Evolutionary conservation across 345 rosid genomes (phyloP), one percentile per base, ranked within the genome.

Genomic region (Eucalyptus erythrocorys): DNA sequence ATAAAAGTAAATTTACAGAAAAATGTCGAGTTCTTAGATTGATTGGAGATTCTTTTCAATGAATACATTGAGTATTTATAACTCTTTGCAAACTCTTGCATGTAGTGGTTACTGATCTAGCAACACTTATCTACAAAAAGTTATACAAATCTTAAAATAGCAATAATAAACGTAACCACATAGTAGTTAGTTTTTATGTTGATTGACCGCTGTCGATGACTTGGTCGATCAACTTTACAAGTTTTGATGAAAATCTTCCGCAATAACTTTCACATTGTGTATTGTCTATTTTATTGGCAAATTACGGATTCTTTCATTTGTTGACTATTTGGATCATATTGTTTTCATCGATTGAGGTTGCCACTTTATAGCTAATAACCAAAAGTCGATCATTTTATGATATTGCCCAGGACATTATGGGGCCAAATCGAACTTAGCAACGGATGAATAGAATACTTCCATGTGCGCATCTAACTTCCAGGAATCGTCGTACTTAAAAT

Each of bases 291-390:
- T 61, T 17, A 61, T 27, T 13, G 16, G 16, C 34, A 61, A 61
- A 30, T 61, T 61, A 0, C 30, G 32, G 15, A 61, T 61, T 61
- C 34, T 61, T 61, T 13, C 2, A 0, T 8, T 30, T 13, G 17
- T 30, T 27, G 68, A 61, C 32, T 27, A 0, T 30, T 27, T 6
- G 30, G 4, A 61, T 13, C 0, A 27, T 0, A 61, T 2, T 6
- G 2, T 30, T 30, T 27, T 61, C 16, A 27, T 61, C 0, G 1
- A 27, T 13, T 22, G 68, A 61, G 68, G 0, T 61, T 13, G 16
- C 2, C 34, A 30, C 32, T 61, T 61, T 55, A 27, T 61, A 30
- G 0, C n/a, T 61, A 61, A 61, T 13, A 61, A 61, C 0, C 7
- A 61, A 61, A 61, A 6, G 3, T 61, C 27, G 68, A 27, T 27